phyloP scores from a whole-genome alignment of 805 yeast species.

The Helenozyma baotianmanensis region DNA sequence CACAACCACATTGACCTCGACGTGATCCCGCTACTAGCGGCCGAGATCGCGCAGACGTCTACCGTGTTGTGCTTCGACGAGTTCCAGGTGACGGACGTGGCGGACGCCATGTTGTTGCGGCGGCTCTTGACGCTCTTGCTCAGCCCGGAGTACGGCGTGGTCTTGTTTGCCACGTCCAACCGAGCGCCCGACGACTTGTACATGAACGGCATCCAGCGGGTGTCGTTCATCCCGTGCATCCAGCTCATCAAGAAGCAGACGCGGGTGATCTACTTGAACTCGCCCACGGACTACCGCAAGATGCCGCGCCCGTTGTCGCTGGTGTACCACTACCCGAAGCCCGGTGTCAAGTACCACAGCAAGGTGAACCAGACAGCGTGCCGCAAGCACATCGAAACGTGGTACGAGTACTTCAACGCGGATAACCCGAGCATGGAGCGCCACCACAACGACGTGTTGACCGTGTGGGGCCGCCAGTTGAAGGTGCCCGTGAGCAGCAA shows the following conservation, averaged over 20 bases:
- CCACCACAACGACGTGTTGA: constrained; percentile 25
- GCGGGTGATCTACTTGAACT: constrained; percentile 73
- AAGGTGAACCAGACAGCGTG: constrained; percentile 49
- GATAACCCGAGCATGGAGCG: constrained; percentile 35
- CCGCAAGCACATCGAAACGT: constrained; percentile 57
- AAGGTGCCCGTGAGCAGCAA: constrained; percentile 72
- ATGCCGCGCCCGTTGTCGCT: constrained; percentile 78
- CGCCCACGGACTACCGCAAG: constrained; percentile 92
- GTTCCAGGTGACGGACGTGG: constrained; percentile 97
- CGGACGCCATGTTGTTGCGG: constrained; percentile 94
- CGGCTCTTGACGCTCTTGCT: constrained; percentile 65
- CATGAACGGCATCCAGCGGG: constrained; percentile 90
- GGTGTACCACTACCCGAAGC: constrained; percentile 71
- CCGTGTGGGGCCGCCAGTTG: constrained; percentile 87
- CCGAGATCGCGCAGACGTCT: constrained; percentile 70
- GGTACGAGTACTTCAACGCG: constrained; percentile 79
- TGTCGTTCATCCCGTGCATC: constrained; percentile 88
- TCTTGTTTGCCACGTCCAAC: constrained; percentile 89
- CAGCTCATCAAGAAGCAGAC: constrained; percentile 69
- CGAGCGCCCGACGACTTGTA: constrained; percentile 93
- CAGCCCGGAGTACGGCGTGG: constrained; percentile 73
- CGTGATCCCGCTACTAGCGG: constrained; percentile 78
- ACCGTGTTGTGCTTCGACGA: constrained; percentile 92
- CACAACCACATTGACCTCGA: constrained; percentile 62
- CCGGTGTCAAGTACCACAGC: constrained; percentile 53